Conservation (phyloP, 129 eudicot species). For the Logfia minima region DNA sequence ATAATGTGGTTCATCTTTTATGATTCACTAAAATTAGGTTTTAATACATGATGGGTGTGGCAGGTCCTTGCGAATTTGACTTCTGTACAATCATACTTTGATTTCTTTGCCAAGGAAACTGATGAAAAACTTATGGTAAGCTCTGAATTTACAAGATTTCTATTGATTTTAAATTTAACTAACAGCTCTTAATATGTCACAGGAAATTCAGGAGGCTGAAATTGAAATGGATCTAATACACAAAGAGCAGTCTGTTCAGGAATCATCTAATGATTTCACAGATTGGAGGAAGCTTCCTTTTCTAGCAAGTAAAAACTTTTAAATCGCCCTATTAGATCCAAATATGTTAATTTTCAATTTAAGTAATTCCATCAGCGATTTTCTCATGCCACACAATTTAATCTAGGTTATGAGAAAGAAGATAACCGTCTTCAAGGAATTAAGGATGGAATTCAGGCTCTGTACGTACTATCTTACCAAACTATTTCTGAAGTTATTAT, state of each 20-base stretch:
- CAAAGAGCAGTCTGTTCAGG: conserved; percentile 46
- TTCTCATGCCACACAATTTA: conserved; percentile 14
- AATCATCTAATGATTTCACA: conserved; percentile 42
- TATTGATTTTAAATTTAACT: conserved; percentile 13
- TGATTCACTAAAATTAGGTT: background rate
- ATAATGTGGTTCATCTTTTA: conserved; percentile 3
- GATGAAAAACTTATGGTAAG: conserved; percentile 73
- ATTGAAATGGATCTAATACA: conserved; percentile 80
- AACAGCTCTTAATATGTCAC: conserved; percentile 18
- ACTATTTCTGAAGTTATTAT: background rate
- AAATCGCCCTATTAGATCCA: conserved; percentile 17
- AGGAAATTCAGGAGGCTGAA: conserved; percentile 96
- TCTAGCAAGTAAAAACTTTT: conserved; percentile 44
- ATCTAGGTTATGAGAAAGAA: conserved; percentile 56
- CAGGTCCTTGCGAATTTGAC: conserved; percentile 89
- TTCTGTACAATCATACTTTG: conserved; percentile 75
- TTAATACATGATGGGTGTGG: conserved; percentile 20
- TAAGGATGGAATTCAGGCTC: conserved; percentile 61
- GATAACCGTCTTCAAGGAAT: conserved; percentile 78
- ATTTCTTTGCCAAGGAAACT: conserved; percentile 62
- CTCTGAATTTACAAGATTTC: conserved; percentile 3
- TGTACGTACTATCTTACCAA: conserved; percentile 49
- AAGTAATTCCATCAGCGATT: background rate
- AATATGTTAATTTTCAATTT: background rate
- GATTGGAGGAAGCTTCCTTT: conserved; percentile 55